Base-by-base conservation (phyloP, 1,284 basidiomycete genomes). In the Volvariella surrecta region DNA sequence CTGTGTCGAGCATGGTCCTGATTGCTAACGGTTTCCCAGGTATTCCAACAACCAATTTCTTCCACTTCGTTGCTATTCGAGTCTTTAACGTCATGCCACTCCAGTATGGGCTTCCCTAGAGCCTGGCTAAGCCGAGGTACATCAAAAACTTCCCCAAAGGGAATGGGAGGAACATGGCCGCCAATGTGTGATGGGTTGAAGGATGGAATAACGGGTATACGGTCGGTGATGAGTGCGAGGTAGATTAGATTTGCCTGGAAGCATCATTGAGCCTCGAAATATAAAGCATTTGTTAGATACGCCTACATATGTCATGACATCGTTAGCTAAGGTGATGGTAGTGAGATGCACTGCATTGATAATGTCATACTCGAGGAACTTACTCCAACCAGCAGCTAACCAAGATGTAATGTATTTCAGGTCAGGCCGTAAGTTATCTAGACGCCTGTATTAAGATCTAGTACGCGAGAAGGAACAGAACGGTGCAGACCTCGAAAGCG, bases 361-460 rank as follows among this genome's bases (percentile, higher is more conserved):
- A 4, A 28, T 31, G 39, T 22, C 42, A 28, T n/a, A n/a, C n/a
- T n/a, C n/a, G 30, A 41, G 6, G 15, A 16, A 66, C 65, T 46
- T 54, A 82, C 79, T 83, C 81, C 81, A 85, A 37, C 82, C 82
- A 20, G 79, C 79, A 35, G 74, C 74, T 37, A 76, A 64, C 77
- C 78, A 85, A 9, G 77, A 77, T 1, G 80, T 79, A 45, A 85
- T 73, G 51, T 84, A 85, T 49, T 76, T 66, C 2, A 66, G 66
- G 45, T 79, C 75, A 21, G 70, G 63, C 17, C 69, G 68, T 32
- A 85, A 58, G 49, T 82, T 70, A 47, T 66, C 67, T 68, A 39
- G 4, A 15, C 32, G 32, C 2, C 13, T 38, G 34, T 10, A 22
- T 37, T 18, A 13, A 9, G 16, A 7, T 4, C n/a, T n/a, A n/a